phyloP scores from a whole-genome alignment of 2,329 filamentous ascomycete genomes.

The Eurotiales sp. region DNA sequence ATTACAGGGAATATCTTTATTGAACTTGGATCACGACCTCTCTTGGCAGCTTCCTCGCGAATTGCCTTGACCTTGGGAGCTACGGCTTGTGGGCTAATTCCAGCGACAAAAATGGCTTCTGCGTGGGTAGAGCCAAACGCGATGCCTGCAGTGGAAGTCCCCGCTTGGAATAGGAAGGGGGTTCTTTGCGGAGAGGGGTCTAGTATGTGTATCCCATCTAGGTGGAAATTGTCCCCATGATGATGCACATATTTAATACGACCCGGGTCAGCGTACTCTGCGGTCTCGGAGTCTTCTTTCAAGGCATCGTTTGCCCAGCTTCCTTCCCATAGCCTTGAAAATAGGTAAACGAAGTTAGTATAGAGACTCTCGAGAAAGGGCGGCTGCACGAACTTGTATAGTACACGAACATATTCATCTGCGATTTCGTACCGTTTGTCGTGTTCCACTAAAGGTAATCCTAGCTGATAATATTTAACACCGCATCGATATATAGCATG shows the following conservation, averaged over 20 bases:
- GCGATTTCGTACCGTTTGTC: slow-evolving; percentile 63
- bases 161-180: slow-evolving; percentile 66
- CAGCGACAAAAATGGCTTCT: slow-evolving; percentile 67
- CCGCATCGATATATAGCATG: too few species aligned
- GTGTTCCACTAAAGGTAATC: slow-evolving; percentile 48
- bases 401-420: slow-evolving; percentile 61
- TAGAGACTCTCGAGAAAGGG: too few species aligned
- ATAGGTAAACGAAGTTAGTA: background rate
- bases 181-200: slow-evolving; percentile 65
- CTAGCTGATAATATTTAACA: slow-evolving; percentile 11
- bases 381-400: slow-evolving; percentile 51
- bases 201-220: slow-evolving; percentile 63
- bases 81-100: slow-evolving; percentile 59
- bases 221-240: slow-evolving; percentile 58
- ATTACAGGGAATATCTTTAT: slow-evolving; percentile 67
- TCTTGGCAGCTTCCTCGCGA: slow-evolving; percentile 51
- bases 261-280: slow-evolving; percentile 56
- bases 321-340: slow-evolving; percentile 51
- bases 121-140: slow-evolving; percentile 66
- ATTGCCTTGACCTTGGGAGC: slow-evolving; percentile 62
- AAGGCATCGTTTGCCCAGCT: slow-evolving; percentile 67
- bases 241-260: too few species aligned
- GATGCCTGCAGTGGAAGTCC: slow-evolving; percentile 63
- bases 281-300: slow-evolving; percentile 48
- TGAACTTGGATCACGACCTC: slow-evolving; percentile 55